Percentiles rank a stretch among this genome's conserved stretches.
phyloP scores from a whole-genome alignment of 2,329 filamentous ascomycete genomes.

The Exophiala aquamarina region DNA sequence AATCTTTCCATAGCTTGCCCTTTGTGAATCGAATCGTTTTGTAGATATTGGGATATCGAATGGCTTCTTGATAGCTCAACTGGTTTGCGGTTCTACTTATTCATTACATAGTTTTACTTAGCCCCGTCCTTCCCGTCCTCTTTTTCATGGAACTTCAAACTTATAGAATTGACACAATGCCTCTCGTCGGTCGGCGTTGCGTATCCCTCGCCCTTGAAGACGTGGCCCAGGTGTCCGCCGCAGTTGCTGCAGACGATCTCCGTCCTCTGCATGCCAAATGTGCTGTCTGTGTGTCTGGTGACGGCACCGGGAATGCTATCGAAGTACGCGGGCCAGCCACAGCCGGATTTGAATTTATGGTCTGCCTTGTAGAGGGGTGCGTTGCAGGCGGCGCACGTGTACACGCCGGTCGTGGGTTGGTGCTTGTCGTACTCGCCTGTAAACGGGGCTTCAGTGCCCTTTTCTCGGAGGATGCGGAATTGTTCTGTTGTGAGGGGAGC shows the following conservation, averaged over 20 bases:
- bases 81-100: too few relatives aligned
- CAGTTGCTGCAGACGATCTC: conserved; percentile 96
- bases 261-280: conserved; percentile 78
- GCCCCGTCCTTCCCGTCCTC: conserved; percentile 46
- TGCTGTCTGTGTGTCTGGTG: conserved; percentile 72
- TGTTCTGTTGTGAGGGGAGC: conserved; percentile 68
- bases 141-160: conserved; percentile 72
- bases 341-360: conserved; percentile 95
- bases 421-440: conserved; percentile 88
- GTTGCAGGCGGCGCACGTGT: conserved; percentile 82
- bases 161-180: conserved; percentile 94
- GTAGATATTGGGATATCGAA: too few relatives aligned
- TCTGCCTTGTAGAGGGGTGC: conserved; percentile 87
- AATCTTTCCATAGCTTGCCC: too few relatives aligned
- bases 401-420: conserved; percentile 71
- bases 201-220: conserved; percentile 87
- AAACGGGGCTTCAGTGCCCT: conserved; percentile 82
- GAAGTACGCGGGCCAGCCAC: conserved; percentile 98
- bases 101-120: too few relatives aligned
- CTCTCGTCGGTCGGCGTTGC: conserved; percentile 87
- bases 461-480: conserved; percentile 88
- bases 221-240: conserved; percentile 86
- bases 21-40: too few relatives aligned
- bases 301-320: conserved; percentile 92
- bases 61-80: too few relatives aligned